Evolutionary conservation across 345 rosid genomes (phyloP), one percentile per base, ranked within the genome.

Genomic region (Rhizophora apiculata): DNA sequence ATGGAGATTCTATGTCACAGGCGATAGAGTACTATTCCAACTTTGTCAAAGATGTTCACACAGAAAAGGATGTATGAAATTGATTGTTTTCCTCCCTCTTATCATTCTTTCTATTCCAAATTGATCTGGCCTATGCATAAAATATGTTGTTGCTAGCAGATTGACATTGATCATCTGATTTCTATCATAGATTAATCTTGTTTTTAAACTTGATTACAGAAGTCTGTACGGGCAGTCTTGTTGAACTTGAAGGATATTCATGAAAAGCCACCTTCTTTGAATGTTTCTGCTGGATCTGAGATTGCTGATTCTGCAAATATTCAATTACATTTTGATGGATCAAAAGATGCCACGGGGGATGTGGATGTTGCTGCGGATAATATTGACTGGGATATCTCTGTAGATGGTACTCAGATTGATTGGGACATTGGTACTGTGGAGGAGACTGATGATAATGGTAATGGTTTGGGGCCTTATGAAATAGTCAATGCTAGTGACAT

Each of bases 321-420:
- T 74, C 85, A 76, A 54, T 69, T 74, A 24, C 79, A 63, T 63
- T 78, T 70, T 71, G 73, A 83, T 76, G 86, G 81, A 72, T n/a
- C 71, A 73, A 51, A 69, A 71, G 52, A 65, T 69, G 46, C 49
- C 55, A 75, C 64, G 68, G 95, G 77, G 64, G 81, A 82, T 63
- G 61, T 68, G 72, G 86, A 85, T 76, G 82, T 63, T 67, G 76
- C 81, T 61, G 78, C 85, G 22, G 87, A 86, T 71, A 74, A 64
- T 76, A 86, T 91, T 73, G 97, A 91, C 76, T 94, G 98, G 98
- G 97, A 91, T 79, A 89, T 94, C 62, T 81, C 96, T 30, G 92
- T 89, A 73, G 96, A 89, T 68, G 79, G 76, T 57, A 72, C 89
- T 72, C 87, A 88, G 71, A 95, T 95, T 79, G 93, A 92, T 81